phyloP scores from a whole-genome alignment of 768 basidiomycete genomes.

The Zangia roseola region DNA sequence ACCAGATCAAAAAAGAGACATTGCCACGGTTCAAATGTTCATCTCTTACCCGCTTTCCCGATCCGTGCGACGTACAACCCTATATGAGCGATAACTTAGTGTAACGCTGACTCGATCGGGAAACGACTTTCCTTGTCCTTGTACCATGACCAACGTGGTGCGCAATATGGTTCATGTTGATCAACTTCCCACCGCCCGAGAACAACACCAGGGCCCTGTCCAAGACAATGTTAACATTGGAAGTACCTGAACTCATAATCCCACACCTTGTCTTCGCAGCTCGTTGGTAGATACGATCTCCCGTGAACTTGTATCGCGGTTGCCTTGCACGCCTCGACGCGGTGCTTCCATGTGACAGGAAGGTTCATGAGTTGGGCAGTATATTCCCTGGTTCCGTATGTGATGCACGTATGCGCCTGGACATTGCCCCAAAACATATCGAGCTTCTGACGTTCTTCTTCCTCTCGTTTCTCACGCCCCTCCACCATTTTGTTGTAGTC shows the following conservation, averaged over 20 bases:
- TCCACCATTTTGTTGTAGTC: constrained; percentile 13
- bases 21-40: constrained; percentile 18
- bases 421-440: constrained; percentile 24
- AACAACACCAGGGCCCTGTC: constrained; percentile 18
- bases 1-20: background rate
- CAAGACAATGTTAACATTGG: background rate
- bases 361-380: constrained; percentile 30
- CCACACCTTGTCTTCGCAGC: constrained; percentile 25
- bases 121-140: constrained; percentile 23
- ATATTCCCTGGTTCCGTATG: constrained; percentile 30
- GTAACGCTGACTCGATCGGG: background rate
- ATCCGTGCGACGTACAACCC: constrained; percentile 26
- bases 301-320: constrained; percentile 25
- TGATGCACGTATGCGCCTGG: constrained; percentile 21
- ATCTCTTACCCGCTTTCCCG: constrained; percentile 17
- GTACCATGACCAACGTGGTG: constrained; percentile 23
- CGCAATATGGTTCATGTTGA: constrained; percentile 27
- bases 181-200: constrained; percentile 29
- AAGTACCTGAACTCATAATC: background rate
- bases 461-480: constrained; percentile 17
- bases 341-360: constrained; percentile 17
- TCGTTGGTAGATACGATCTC: constrained; percentile 9
- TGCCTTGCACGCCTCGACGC: constrained; percentile 20
- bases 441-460: constrained; percentile 23
- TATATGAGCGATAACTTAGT: constrained; percentile 1